These are phyloP conservation scores for Suhomyces pyralidae DNA, from an alignment of 805 yeast species.

Conservation along the genomic window DNA sequence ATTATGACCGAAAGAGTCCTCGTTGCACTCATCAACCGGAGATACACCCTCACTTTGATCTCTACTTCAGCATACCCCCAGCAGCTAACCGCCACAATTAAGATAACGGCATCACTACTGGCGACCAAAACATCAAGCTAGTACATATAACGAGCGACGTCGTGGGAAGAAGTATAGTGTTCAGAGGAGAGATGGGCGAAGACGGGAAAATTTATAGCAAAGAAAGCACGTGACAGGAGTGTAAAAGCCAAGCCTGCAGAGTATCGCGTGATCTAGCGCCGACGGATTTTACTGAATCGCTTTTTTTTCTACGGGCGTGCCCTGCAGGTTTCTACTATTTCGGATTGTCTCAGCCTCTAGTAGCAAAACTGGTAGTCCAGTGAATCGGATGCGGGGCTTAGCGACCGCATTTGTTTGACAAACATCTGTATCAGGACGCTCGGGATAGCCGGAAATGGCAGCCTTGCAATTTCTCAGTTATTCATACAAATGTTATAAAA, in stretches of 20 bases:
- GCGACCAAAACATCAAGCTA: constrained; percentile 7
- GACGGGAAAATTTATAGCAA: not conserved
- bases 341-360: not conserved
- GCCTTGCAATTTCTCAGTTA: not conserved
- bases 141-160: constrained; percentile 13
- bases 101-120: constrained; percentile 11
- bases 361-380: not conserved
- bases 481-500: not conserved
- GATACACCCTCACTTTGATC: constrained; percentile 25
- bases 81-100: constrained; percentile 10
- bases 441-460: not conserved
- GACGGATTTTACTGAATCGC: not conserved
- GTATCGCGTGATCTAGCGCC: not conserved
- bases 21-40: constrained; percentile 28
- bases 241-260: not conserved
- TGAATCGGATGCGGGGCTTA: not conserved
- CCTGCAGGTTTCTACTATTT: not conserved
- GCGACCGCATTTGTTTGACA: not conserved
- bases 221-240: not conserved
- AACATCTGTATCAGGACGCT: not conserved
- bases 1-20: constrained; percentile 32
- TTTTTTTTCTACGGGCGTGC: not conserved
- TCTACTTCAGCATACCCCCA: constrained; percentile 8
- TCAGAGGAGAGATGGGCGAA: not conserved
- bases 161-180: constrained; percentile 10